Conservation (phyloP, 352 stramenopile species). For the Aphanomyces astaci region DNA sequence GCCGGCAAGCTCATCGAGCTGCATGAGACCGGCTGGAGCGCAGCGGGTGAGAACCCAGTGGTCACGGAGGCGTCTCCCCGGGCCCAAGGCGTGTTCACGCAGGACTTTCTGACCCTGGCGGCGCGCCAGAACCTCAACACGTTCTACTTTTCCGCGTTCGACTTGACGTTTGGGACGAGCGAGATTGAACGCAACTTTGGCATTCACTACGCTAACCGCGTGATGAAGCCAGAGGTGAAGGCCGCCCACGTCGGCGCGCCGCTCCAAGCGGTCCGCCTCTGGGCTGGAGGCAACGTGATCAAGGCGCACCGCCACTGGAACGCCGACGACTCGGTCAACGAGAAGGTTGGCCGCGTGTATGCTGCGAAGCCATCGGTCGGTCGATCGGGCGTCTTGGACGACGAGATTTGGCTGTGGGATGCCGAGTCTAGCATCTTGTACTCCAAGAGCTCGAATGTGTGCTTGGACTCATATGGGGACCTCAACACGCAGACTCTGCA, state of each 20-base stretch:
- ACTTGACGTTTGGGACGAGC: conserved; percentile 46
- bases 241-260: conserved; percentile 31
- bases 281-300: conserved; percentile 26
- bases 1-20: conserved; percentile 59
- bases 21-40: conserved; percentile 63
- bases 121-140: conserved; percentile 42
- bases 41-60: conserved; percentile 28
- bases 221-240: conserved; percentile 54
- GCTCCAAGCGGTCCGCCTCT: conserved; percentile 24
- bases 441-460: conserved; percentile 61
- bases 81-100: conserved; percentile 59
- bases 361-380: conserved; percentile 32
- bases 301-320: conserved; percentile 33
- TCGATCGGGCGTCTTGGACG: neutral
- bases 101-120: conserved; percentile 57
- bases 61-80: conserved; percentile 36
- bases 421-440: conserved; percentile 36
- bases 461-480: conserved; percentile 44
- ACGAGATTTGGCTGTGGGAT: conserved; percentile 60
- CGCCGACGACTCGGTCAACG: conserved; percentile 30
- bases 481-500: conserved; percentile 25
- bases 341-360: conserved; percentile 40
- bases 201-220: conserved; percentile 40
- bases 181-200: conserved; percentile 62
- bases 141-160: conserved; percentile 70